A percentile compares a stretch with the other conserved stretches of the same genome.
phyloP scores from a whole-genome alignment of 1,284 basidiomycete species.

The Ustanciosporium gigantosporum region DNA sequence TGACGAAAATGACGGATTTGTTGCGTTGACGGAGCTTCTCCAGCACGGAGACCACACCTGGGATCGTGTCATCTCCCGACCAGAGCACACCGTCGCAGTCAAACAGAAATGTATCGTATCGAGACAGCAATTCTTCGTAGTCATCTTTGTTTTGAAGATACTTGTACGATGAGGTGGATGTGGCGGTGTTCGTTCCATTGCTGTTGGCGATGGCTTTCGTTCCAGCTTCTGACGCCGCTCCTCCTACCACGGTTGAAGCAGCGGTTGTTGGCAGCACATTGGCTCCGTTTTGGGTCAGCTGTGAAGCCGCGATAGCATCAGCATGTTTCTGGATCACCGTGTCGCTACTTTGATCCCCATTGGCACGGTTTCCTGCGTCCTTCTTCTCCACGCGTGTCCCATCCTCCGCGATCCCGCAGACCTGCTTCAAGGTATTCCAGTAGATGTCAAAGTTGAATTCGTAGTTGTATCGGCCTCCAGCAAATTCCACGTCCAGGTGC shows the following conservation, averaged over 20 bases:
- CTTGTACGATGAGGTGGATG: conserved; percentile 15
- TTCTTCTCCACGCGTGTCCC: conserved; percentile 15
- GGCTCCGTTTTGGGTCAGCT: conserved; percentile 15
- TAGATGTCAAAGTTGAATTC: conserved; percentile 77
- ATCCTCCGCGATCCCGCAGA: conserved; percentile 38
- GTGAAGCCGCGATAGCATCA: conserved; percentile 17
- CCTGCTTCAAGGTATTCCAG: conserved; percentile 61
- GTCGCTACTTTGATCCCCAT: neutral
- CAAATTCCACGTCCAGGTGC: conserved; percentile 76
- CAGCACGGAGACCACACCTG: conserved; percentile 61
- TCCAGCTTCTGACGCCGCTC: conserved; percentile 2
- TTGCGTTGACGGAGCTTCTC: conserved; percentile 64
- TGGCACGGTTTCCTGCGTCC: neutral
- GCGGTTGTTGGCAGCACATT: no score
- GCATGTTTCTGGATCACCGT: conserved; percentile 19
- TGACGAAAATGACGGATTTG: conserved; percentile 90
- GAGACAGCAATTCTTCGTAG: conserved; percentile 39
- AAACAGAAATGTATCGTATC: conserved; percentile 59
- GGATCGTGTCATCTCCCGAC: conserved; percentile 72
- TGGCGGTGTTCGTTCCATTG: neutral
- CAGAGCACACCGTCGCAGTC: conserved; percentile 88
- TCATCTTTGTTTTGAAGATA: conserved; percentile 28
- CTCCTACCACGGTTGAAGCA: conserved; percentile 14
- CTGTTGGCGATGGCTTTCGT: neutral
- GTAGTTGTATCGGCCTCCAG: conserved; percentile 77